These are phyloP conservation scores for Dactylonectria estremocensis DNA, from an alignment of 2,329 filamentous ascomycete genomes.

Conservation along the genomic window DNA sequence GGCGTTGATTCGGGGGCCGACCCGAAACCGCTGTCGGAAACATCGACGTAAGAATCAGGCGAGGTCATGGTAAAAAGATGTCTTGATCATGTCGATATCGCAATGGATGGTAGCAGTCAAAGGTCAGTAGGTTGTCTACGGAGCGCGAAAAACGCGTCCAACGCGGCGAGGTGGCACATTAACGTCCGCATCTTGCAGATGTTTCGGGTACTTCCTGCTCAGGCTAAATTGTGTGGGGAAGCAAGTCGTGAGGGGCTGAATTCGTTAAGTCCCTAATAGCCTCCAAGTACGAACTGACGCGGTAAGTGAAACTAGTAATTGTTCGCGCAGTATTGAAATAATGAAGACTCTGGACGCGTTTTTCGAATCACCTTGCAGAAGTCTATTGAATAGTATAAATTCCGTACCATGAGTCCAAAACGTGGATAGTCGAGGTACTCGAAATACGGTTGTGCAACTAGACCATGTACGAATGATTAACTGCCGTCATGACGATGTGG, in stretches of 20 bases:
- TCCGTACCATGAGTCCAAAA: neutral
- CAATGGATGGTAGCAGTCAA: slow-evolving; percentile 2
- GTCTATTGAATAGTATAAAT: neutral
- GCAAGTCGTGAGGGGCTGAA: neutral
- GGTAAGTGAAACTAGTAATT: too few species aligned
- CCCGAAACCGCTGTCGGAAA: slow-evolving; percentile 10
- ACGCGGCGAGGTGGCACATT: neutral
- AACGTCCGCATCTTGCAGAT: too few species aligned
- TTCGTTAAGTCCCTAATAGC: neutral
- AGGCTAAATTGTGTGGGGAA: neutral
- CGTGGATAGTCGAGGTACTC: neutral
- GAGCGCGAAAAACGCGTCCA: slow-evolving; percentile 6
- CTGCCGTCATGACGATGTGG: neutral
- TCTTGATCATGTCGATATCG: slow-evolving; percentile 6
- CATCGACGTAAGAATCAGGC: slow-evolving; percentile 5
- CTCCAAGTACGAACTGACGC: neutral
- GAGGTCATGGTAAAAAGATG: slow-evolving; percentile 12
- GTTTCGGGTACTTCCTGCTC: too few species aligned
- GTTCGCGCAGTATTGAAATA: neutral
- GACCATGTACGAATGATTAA: neutral
- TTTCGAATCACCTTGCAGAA: neutral
- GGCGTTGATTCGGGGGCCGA: slow-evolving; percentile 5
- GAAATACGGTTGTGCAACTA: neutral
- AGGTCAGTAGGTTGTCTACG: neutral
- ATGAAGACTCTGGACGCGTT: neutral